These are phyloP conservation scores for Pichia paraexigua DNA, from an alignment of 805 yeast genomes.

Conservation along the genomic window DNA sequence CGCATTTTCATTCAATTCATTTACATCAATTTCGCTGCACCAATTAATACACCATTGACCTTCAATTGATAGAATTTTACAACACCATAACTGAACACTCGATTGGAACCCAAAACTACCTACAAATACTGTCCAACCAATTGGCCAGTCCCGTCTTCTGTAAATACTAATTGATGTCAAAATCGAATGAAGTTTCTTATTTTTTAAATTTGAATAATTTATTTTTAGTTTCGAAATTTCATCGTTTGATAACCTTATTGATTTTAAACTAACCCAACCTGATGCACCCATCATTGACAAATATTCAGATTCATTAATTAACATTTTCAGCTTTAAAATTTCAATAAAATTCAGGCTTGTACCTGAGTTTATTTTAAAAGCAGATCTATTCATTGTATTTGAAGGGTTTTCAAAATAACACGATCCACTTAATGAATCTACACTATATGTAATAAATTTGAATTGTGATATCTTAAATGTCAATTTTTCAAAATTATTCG, in stretches of 20 bases:
- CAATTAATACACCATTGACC: constrained; percentile 53
- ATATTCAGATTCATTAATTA: constrained; percentile 42
- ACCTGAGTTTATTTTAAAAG: constrained; percentile 25
- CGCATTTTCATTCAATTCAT: constrained; percentile 4
- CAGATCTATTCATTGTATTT: constrained; percentile 29
- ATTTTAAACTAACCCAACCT: constrained; percentile 60
- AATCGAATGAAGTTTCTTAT: constrained; percentile 15
- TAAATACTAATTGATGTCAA: constrained; percentile 29
- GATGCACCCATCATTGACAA: constrained; percentile 51
- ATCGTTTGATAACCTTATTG: constrained; percentile 39
- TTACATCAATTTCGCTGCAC: constrained; percentile 30
- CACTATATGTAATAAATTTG: constrained; percentile 24
- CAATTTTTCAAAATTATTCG: constrained; percentile 18
- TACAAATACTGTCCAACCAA: constrained; percentile 45
- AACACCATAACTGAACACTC: constrained; percentile 43
- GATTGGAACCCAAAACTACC: constrained; percentile 30
- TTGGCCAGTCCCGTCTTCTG: constrained; percentile 47
- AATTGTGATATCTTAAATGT: constrained; percentile 23
- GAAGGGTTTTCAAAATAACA: constrained; percentile 40
- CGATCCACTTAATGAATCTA: constrained; percentile 33
- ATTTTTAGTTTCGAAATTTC: constrained; percentile 39
- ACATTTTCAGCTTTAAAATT: constrained; percentile 40
- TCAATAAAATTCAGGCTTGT: constrained; percentile 23
- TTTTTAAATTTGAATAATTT: constrained; percentile 22
- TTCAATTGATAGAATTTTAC: constrained; percentile 38